Percentiles rank a stretch among this genome's conserved stretches.
Evolutionary conservation across 805 yeast genomes (phyloP).

Genomic region (Metschnikowia drakensbergensis): DNA sequence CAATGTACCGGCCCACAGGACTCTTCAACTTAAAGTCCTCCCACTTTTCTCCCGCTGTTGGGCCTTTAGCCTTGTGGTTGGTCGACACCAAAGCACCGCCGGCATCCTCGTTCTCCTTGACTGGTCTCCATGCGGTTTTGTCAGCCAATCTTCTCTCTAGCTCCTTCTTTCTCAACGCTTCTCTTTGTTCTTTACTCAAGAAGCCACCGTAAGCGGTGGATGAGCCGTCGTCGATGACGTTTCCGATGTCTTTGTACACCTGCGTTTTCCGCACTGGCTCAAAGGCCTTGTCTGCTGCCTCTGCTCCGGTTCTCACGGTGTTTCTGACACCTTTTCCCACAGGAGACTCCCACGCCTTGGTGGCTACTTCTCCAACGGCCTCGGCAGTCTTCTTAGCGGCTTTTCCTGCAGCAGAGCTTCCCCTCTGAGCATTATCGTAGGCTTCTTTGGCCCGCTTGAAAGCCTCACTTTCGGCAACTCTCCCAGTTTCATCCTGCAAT

Average conservation of each 20-base stretch:
- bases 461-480: slow-evolving; percentile 90
- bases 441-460: slow-evolving; percentile 92
- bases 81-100: slow-evolving; percentile 82
- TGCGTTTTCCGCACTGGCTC: slow-evolving; percentile 93
- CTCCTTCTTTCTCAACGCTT: slow-evolving; percentile 52
- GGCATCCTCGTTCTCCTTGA: slow-evolving; percentile 75
- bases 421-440: slow-evolving; percentile 75
- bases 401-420: slow-evolving; percentile 62
- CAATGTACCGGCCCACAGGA: slow-evolving; percentile 60
- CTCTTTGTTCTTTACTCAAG: slow-evolving; percentile 78
- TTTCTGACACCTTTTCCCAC: slow-evolving; percentile 85
- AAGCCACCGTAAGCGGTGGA: slow-evolving; percentile 89
- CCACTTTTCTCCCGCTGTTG: slow-evolving; percentile 60
- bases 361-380: slow-evolving; percentile 84
- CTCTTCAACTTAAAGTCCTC: slow-evolving; percentile 65
- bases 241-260: slow-evolving; percentile 82
- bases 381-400: slow-evolving; percentile 88
- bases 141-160: slow-evolving; percentile 51
- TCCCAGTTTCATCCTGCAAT: slow-evolving; percentile 91
- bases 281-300: slow-evolving; percentile 77
- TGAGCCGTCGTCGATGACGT: slow-evolving; percentile 89
- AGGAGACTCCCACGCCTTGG: slow-evolving; percentile 93
- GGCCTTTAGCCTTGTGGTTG: slow-evolving; percentile 70
- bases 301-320: slow-evolving; percentile 79
- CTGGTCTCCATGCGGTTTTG: slow-evolving; percentile 62